Base-by-base conservation (phyloP, 1,284 basidiomycete species). In the Sphagnurus paluster region DNA sequence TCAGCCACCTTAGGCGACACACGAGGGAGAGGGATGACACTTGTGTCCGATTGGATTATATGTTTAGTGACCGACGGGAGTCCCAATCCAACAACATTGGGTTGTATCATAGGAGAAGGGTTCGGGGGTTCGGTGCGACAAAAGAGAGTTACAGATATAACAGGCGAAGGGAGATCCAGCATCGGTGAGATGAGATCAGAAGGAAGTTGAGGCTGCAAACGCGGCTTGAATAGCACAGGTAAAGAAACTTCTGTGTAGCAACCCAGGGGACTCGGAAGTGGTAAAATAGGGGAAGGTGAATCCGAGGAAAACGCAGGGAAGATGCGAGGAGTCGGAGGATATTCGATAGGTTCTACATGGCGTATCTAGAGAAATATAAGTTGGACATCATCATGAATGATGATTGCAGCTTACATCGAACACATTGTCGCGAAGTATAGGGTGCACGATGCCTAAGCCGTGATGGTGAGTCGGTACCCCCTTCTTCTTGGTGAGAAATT, bases 291-390 rank as follows among this genome's bases (percentile, higher is more conserved):
- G 37, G 51, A 53, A 8, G 50, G 46, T 13, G 46, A 51, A 16
- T 47, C 51, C 16, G 21, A 13, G 16, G 40, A 37, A 36, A 24
- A 17, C 9, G 46, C 14, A 3, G 55, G 52, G n/a, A 42, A 29
- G 6, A 56, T 42, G 16, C 32, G 36, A 32, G 56, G 56, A 40
- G 42, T 51, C 4, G 13, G n/a, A 30, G 52, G 56, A 44, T 42
- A 47, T 13, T 28, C 20, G 11, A 40, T 21, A 24, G 46, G n/a
- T 19, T 53, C 32, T 25, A 47, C 56, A 14, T 49, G 48, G 10
- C 14, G 13, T 4, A 16, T 2, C 7, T 16, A 25, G 23, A 16
- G 13, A 24, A 13, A 13, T n/a, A n/a, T n/a, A 23, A 24, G 5
- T 1, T 34, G n/a, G n/a, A n/a, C n/a, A n/a, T n/a, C n/a, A n/a